Percentiles rank a stretch among this genome's conserved stretches.
Evolutionary conservation across 148 eudicot genomes (phyloP).

Genomic region (Fagopyrum tataricum): DNA sequence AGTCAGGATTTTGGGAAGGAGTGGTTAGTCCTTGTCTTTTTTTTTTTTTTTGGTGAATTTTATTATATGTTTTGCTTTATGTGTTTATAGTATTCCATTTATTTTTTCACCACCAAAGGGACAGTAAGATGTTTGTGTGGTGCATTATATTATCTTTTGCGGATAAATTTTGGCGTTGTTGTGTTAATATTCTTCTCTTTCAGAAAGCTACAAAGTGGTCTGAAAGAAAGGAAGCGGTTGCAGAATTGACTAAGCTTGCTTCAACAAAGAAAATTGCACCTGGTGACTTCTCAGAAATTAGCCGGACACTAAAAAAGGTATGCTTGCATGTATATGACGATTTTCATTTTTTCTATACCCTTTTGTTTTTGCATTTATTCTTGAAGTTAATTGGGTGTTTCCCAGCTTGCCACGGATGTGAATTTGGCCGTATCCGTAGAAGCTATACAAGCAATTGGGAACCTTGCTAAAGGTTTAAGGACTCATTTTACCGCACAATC

Average conservation of each 20-base stretch:
- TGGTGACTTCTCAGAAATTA: slow-evolving; percentile 93
- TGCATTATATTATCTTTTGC: background rate
- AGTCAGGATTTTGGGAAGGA: slow-evolving; percentile 96
- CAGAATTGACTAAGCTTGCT: slow-evolving; percentile 95
- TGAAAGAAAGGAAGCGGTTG: slow-evolving; percentile 95
- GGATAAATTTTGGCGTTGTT: background rate
- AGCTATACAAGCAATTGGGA: slow-evolving; percentile 94
- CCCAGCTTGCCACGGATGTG: slow-evolving; percentile 90
- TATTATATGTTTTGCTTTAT: background rate
- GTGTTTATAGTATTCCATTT: background rate
- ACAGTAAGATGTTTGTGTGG: slow-evolving; percentile 2
- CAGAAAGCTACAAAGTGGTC: slow-evolving; percentile 99
- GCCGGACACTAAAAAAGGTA: slow-evolving; percentile 93
- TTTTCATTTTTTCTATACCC: background rate
- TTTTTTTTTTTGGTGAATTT: background rate
- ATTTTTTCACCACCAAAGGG: background rate
- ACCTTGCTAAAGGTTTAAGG: slow-evolving; percentile 87
- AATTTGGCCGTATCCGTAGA: slow-evolving; percentile 96
- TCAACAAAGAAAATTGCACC: slow-evolving; percentile 92
- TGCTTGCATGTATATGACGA: background rate
- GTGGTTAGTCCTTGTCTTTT: slow-evolving; percentile 55
- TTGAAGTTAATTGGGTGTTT: slow-evolving; percentile 9
- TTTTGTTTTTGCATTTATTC: background rate
- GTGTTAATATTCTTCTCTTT: background rate
- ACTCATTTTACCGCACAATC: slow-evolving; percentile 81